Conservation (phyloP, 805 yeast genomes). For the Candida piceae region DNA sequence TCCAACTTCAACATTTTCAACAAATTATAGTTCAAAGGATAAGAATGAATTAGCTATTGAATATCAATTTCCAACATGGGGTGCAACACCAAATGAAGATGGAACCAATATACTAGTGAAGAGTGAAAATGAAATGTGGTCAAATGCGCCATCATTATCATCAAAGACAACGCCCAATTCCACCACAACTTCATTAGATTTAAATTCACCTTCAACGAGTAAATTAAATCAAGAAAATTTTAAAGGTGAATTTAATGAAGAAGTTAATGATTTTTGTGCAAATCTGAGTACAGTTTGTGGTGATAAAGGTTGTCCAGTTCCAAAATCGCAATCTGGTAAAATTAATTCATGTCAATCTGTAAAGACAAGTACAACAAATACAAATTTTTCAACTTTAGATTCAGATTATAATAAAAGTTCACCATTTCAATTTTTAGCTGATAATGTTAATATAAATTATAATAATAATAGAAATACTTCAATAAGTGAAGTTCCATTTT, state of each 20-base stretch:
- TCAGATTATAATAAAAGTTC: slow-evolving; percentile 11
- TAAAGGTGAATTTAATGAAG: slow-evolving; percentile 54
- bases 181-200: not conserved
- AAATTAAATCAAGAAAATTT: slow-evolving; percentile 19
- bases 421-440: slow-evolving; percentile 19
- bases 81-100: not conserved
- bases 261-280: slow-evolving; percentile 69
- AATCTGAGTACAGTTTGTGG: slow-evolving; percentile 82
- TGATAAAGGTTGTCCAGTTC: slow-evolving; percentile 61
- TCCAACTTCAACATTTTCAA: slow-evolving; percentile 17
- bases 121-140: not conserved
- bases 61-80: slow-evolving; percentile 2
- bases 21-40: not conserved
- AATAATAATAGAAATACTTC: slow-evolving; percentile 3
- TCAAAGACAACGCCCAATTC: slow-evolving; percentile 1
- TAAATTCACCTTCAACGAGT: slow-evolving; percentile 1
- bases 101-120: not conserved
- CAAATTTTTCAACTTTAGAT: not conserved
- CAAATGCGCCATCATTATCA: not conserved
- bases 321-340: slow-evolving; percentile 38
- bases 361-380: no score
- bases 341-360: no score
- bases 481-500: slow-evolving; percentile 39
- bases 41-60: not conserved
- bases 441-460: not conserved